Conservation (phyloP, 257 asterid species). For the Paulownia fortunei region DNA sequence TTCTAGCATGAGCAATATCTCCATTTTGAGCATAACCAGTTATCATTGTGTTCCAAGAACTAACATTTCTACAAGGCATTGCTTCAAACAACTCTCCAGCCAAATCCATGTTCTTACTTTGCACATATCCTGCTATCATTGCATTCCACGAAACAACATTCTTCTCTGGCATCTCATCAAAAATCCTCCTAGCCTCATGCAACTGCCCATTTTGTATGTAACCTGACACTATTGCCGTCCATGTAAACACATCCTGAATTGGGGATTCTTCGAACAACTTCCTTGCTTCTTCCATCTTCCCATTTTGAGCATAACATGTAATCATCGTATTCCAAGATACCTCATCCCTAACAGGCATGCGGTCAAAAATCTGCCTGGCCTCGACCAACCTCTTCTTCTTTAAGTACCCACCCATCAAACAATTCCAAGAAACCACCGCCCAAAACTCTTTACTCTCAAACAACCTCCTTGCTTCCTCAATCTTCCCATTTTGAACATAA, state of each 20-base stretch:
- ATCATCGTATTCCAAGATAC: constrained; percentile 93
- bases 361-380: constrained; percentile 67
- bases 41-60: constrained; percentile 96
- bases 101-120: constrained; percentile 65
- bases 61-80: constrained; percentile 76
- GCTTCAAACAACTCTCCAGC: constrained; percentile 80
- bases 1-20: constrained; percentile 65
- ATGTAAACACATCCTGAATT: constrained; percentile 69
- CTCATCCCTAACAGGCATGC: constrained; percentile 77
- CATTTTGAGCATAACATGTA: constrained; percentile 81
- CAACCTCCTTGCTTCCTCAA: constrained; percentile 79
- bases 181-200: constrained; percentile 72
- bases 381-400: constrained; percentile 76
- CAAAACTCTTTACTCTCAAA: constrained; percentile 75
- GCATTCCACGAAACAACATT: constrained; percentile 91
- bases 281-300: constrained; percentile 67
- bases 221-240: constrained; percentile 94
- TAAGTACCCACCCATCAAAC: constrained; percentile 93
- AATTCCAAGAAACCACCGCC: constrained; percentile 93
- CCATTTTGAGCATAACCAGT: constrained; percentile 85
- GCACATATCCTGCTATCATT: constrained; percentile 90
- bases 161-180: constrained; percentile 83
- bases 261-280: constrained; percentile 78
- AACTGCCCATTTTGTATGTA: constrained; percentile 80
- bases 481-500: constrained; percentile 79